Conservation (phyloP, 805 yeast species). For the Saccharomycopsis fibuligera region DNA sequence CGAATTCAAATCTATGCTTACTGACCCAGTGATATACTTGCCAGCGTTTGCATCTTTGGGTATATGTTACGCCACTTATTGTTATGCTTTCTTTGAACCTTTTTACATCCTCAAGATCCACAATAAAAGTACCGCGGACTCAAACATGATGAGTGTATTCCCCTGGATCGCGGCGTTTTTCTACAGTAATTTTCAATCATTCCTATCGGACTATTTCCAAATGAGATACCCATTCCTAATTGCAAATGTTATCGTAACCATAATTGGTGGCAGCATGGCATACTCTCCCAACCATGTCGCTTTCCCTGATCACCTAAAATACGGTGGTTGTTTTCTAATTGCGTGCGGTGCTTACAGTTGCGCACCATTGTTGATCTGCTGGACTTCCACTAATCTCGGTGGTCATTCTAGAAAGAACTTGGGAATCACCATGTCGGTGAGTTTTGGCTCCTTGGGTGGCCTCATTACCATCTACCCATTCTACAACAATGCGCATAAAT, state of each 20-base stretch:
- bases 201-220: slow-evolving; percentile 36
- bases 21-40: slow-evolving; percentile 15
- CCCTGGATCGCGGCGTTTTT: slow-evolving; percentile 20
- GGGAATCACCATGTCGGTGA: slow-evolving; percentile 55
- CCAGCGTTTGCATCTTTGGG: slow-evolving; percentile 18
- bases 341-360: slow-evolving; percentile 55
- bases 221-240: slow-evolving; percentile 40
- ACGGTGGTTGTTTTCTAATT: slow-evolving; percentile 51
- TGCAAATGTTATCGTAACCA: slow-evolving; percentile 32
- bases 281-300: slow-evolving; percentile 29
- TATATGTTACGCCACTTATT: slow-evolving; percentile 17
- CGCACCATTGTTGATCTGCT: slow-evolving; percentile 65
- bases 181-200: slow-evolving; percentile 11
- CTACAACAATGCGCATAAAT: slow-evolving; percentile 3
- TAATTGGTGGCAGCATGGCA: slow-evolving; percentile 52
- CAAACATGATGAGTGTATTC: slow-evolving; percentile 16
- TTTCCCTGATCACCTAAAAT: slow-evolving; percentile 33
- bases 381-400: slow-evolving; percentile 33
- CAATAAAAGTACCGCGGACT: slow-evolving; percentile 13
- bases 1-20: slow-evolving; percentile 42
- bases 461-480: slow-evolving; percentile 15
- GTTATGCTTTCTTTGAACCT: slow-evolving; percentile 20
- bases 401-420: slow-evolving; percentile 58
- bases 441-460: slow-evolving; percentile 70
- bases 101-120: slow-evolving; percentile 11